A percentile compares a stretch with the other conserved stretches of the same genome.
phyloP scores from a whole-genome alignment of 108 stramenopile species.

The Epipyxis sp. region DNA sequence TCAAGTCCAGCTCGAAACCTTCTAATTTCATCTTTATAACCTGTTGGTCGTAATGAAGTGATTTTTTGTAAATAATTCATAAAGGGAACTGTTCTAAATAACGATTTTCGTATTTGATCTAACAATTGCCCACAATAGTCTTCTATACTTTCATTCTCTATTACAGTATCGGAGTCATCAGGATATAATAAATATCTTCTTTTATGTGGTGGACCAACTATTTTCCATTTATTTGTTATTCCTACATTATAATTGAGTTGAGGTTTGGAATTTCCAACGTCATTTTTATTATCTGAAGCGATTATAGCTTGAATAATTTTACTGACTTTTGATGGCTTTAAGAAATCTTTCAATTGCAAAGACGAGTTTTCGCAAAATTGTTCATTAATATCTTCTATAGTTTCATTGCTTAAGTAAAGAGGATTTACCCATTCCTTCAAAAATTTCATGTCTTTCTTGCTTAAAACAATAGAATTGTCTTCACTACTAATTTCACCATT shows the following conservation, averaged over 20 bases:
- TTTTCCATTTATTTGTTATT: slow-evolving; percentile 66
- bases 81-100: slow-evolving; percentile 29
- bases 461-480: background rate
- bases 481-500: background rate
- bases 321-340: slow-evolving; percentile 38
- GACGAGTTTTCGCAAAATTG: slow-evolving; percentile 73
- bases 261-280: slow-evolving; percentile 58
- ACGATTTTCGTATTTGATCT: slow-evolving; percentile 33
- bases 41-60: slow-evolving; percentile 52
- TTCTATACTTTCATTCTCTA: background rate
- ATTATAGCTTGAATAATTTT: slow-evolving; percentile 34
- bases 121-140: slow-evolving; percentile 40
- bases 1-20: slow-evolving; percentile 91
- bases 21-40: slow-evolving; percentile 65
- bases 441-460: slow-evolving; percentile 53
- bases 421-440: slow-evolving; percentile 64
- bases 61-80: slow-evolving; percentile 27
- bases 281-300: slow-evolving; percentile 51
- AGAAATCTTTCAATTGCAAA: slow-evolving; percentile 47
- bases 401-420: slow-evolving; percentile 60
- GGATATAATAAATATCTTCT: slow-evolving; percentile 69
- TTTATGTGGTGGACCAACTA: slow-evolving; percentile 84
- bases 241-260: slow-evolving; percentile 62
- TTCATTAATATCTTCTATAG: slow-evolving; percentile 63
- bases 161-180: background rate